Percentiles rank a stretch among this genome's conserved stretches.
These are phyloP conservation scores for Penicillium digitatum DNA, from an alignment of 2,329 filamentous ascomycete genomes.

Conservation along the genomic window DNA sequence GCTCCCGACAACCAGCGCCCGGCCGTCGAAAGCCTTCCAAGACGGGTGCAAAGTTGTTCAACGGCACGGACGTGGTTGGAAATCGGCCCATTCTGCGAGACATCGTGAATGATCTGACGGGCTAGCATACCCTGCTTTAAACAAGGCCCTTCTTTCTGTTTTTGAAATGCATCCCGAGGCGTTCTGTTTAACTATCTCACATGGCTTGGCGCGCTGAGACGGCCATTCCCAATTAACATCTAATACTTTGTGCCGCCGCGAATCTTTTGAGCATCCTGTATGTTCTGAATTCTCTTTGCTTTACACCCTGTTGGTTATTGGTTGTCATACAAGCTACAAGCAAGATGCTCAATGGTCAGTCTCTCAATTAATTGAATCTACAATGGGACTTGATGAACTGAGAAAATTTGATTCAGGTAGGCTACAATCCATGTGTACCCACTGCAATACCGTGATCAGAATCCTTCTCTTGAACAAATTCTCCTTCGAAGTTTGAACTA, in stretches of 20 bases:
- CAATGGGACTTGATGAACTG: not conserved
- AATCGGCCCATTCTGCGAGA: slow-evolving; percentile 67
- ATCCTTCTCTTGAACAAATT: not conserved
- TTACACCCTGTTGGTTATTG: not conserved
- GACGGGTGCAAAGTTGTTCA: slow-evolving; percentile 54
- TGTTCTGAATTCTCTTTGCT: not conserved
- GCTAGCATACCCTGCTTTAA: slow-evolving; percentile 15
- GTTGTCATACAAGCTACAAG: not conserved
- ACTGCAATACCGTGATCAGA: not conserved
- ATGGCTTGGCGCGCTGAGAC: not conserved
- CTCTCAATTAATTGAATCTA: not conserved
- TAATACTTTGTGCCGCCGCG: not conserved
- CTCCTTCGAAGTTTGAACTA: not conserved
- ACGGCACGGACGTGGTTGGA: slow-evolving; percentile 55
- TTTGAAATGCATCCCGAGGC: not conserved
- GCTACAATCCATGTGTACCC: not conserved
- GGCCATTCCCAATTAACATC: not conserved
- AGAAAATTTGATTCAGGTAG: not conserved
- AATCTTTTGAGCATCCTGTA: not conserved
- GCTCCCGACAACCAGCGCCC: slow-evolving; percentile 26
- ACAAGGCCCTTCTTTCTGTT: not conserved
- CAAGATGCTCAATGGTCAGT: not conserved
- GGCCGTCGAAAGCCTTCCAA: slow-evolving; percentile 54
- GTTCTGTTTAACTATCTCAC: not conserved
- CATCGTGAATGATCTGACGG: slow-evolving; percentile 65